Evolutionary conservation across 441 rosid genomes (phyloP), one percentile per base, ranked within the genome.

Genomic region (Rhodomyrtus psidioides): DNA sequence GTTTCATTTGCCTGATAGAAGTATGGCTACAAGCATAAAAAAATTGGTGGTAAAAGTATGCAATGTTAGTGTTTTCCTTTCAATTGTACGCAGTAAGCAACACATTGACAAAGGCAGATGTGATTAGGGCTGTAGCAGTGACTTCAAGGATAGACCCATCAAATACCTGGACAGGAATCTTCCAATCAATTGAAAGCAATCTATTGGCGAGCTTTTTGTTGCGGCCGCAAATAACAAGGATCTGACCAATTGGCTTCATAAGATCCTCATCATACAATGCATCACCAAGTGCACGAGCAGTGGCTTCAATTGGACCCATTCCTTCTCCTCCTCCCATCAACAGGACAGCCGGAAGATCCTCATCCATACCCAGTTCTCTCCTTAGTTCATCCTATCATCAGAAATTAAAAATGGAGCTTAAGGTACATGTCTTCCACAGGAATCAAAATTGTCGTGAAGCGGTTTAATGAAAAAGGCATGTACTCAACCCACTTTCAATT

Each of bases 241-340:
- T 91, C 91, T 97, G 99, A 84, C 99, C 99, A 30, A 89, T 91
- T 86, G 99, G 95, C 88, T 91, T 95, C 65, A 95, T 97, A 79
- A 92, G 94, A 88, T 88, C 90, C 89, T 96, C 96, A 84, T 97
- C 93, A 88, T 92, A 96, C 88, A 97, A 91, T 27, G 96, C 93
- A 89, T 95, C 89, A 65, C 92, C 97, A 57, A 97, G 96, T 54
- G 97, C 98, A 74, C 91, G 90, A 59, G 99, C 99, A 86, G 99
- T 95, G 85, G 95, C 94, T 92, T 97, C 99, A 24, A 97, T 96
- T 23, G 99, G 99, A 15, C 99, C 99, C 99, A 97, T 97, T 76
- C 99, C 99, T 92, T 97, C 99, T 85, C 99, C 99, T 91, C 99
- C 99, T 24, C 99, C 99, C 99, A 96, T 97, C 86, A 97, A 90